Base-by-base conservation (phyloP, 75 land plant species). In the Pseudotsuga menziesii region DNA sequence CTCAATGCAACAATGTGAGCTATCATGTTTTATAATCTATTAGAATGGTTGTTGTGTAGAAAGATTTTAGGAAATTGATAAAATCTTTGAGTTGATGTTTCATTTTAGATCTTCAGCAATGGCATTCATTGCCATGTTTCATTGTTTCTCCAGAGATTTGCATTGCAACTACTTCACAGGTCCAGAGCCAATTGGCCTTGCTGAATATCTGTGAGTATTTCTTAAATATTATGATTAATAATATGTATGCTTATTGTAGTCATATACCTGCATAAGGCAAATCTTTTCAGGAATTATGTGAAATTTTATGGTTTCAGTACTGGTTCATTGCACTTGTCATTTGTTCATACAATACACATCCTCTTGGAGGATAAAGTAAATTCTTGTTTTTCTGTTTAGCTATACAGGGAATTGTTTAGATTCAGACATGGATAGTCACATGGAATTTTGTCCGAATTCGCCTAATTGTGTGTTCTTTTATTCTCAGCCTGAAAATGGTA, bases 391-490 rank as follows among this genome's bases (percentile, higher is more conserved):
- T 69, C 44, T 39, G 35, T 69, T 20, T 69, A 69, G 72, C 41
- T 69, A 69, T 39, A 69, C 72, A 69, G 72, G 72, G 72, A 69
- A 69, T 69, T 69, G 72, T 39, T 41, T 69, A n/a, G 72, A 69
- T n/a, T 41, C 72, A 8, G 72, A 69, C 72, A 7, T 69, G 72
- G 52, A 69, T 39, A 69, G 72, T 39, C 72, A 69, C 72, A 69
- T 69, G 72, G 39, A 48, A 69, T 69, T 7, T 32, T 69, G 72
- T 17, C 9, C 12, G 22, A 19, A 20, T 12, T 41, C 72, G n/a
- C 72, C 72, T 41, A 69, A 69, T 69, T 69, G 72, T 69, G 72
- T 69, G 48, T 69, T 69, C 52, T 69, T 69, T 39, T 69, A 69
- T 44, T 69, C 72, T 69, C 72, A 69, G 41, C 52, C 72, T 69